These are phyloP conservation scores for Salix brachista DNA, from an alignment of 345 rosid genomes.

Conservation along the genomic window DNA sequence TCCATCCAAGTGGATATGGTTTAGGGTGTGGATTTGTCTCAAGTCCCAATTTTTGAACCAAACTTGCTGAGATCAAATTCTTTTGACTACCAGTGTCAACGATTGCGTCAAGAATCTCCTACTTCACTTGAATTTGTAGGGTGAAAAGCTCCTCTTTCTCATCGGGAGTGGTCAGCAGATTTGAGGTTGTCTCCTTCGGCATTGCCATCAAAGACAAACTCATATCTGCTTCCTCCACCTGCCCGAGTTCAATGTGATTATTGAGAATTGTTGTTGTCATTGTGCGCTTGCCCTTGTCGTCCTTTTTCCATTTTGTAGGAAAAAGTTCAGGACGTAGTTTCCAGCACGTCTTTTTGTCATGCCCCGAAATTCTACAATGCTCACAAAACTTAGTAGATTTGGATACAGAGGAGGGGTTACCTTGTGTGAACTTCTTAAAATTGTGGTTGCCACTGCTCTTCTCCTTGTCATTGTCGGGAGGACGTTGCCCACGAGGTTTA, in stretches of 20 bases:
- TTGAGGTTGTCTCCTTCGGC: not conserved
- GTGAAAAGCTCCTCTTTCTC: not conserved
- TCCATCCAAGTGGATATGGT: not conserved
- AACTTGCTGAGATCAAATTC: not conserved
- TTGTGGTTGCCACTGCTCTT: too few species aligned
- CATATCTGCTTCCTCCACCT: not conserved
- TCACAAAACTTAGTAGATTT: not conserved
- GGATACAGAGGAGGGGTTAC: not conserved
- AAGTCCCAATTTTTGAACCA: not conserved
- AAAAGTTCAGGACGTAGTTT: not conserved
- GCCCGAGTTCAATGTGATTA: not conserved
- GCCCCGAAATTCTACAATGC: not conserved
- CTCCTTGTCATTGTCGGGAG: not conserved
- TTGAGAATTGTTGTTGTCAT: not conserved
- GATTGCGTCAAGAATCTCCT: not conserved
- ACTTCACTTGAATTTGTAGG: not conserved
- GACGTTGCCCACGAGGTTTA: not conserved
- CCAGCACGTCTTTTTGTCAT: not conserved
- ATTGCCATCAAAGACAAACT: not conserved
- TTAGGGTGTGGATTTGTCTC: not conserved
- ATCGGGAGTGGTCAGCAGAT: not conserved
- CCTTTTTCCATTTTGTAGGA: slow-evolving; percentile 2
- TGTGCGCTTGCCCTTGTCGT: not conserved
- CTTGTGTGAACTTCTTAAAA: not conserved
- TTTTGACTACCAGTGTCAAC: not conserved